phyloP scores from a whole-genome alignment of 129 eudicot genomes.

The Artemisia annua region DNA sequence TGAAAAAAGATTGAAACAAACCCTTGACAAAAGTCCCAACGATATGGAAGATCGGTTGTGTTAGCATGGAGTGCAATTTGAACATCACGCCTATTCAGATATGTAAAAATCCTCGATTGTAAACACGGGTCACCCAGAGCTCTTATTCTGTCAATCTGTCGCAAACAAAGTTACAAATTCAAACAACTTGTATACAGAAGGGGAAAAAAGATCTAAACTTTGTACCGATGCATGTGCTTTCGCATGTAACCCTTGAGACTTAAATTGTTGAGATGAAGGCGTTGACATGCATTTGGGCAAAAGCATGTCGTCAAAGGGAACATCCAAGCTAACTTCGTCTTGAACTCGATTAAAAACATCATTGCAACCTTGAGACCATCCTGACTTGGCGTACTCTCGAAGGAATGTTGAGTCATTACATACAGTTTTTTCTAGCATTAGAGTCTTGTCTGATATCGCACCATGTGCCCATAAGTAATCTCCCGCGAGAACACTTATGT shows the following conservation, averaged over 20 bases:
- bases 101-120: constrained; percentile 29
- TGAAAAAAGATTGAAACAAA: not conserved
- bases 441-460: constrained; percentile 43
- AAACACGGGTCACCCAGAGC: constrained; percentile 34
- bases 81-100: constrained; percentile 41
- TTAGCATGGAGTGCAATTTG: constrained; percentile 45
- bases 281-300: constrained; percentile 37
- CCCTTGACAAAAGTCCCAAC: constrained; percentile 40
- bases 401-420: constrained; percentile 43
- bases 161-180: not conserved
- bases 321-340: constrained; percentile 31
- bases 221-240: constrained; percentile 33
- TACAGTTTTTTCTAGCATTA: constrained; percentile 40
- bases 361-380: constrained; percentile 43
- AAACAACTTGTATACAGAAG: not conserved
- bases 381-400: constrained; percentile 28
- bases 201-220: not conserved
- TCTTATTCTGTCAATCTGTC: constrained; percentile 29
- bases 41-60: constrained; percentile 38
- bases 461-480: constrained; percentile 48
- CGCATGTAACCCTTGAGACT: constrained; percentile 37
- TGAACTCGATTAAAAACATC: constrained; percentile 34
- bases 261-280: constrained; percentile 32
- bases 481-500: constrained; percentile 36
- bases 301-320: constrained; percentile 31